Evolutionary conservation across 805 yeast species (phyloP).

Genomic region (Phaffomyces thermotolerans): DNA sequence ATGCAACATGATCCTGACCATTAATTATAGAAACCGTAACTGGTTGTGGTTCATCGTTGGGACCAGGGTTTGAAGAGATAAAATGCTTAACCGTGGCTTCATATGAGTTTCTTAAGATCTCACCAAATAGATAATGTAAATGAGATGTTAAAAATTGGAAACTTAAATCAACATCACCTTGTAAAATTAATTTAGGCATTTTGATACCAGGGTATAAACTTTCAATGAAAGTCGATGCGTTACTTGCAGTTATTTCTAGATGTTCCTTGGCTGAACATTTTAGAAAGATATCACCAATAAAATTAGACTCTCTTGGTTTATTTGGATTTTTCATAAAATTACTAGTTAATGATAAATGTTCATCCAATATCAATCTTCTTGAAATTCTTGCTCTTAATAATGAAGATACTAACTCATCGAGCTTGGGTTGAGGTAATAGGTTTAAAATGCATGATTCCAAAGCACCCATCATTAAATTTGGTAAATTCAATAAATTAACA

Average conservation of each 20-base stretch:
- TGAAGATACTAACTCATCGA: constrained; percentile 71
- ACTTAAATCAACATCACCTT: constrained; percentile 57
- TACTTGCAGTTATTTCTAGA: constrained; percentile 45
- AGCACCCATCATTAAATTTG: constrained; percentile 91
- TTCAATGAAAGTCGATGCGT: constrained; percentile 44
- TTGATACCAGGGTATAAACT: constrained; percentile 43
- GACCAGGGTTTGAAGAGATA: constrained; percentile 25
- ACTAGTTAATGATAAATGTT: constrained; percentile 74
- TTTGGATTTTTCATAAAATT: constrained; percentile 47
- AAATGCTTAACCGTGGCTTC: constrained; percentile 66
- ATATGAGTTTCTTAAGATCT: constrained; percentile 75
- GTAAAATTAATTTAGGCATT: constrained; percentile 71
- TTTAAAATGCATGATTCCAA: constrained; percentile 63
- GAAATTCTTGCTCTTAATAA: constrained; percentile 82
- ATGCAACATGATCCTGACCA: constrained; percentile 57
- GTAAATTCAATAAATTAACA: constrained; percentile 73
- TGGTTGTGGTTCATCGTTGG: constrained; percentile 49
- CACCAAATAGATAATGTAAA: constrained; percentile 80
- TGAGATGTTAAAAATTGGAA: constrained; percentile 86
- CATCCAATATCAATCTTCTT: constrained; percentile 85
- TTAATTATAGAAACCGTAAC: constrained; percentile 70
- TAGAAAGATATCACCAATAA: constrained; percentile 74
- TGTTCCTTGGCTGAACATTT: constrained; percentile 69
- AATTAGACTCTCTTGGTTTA: constrained; percentile 37
- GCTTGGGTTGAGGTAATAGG: constrained; percentile 48